Evolutionary conservation across 2,329 filamentous ascomycete genomes (phyloP), one percentile per base, ranked within the genome.

Genomic region (Lasiodiplodia hormozganensis): DNA sequence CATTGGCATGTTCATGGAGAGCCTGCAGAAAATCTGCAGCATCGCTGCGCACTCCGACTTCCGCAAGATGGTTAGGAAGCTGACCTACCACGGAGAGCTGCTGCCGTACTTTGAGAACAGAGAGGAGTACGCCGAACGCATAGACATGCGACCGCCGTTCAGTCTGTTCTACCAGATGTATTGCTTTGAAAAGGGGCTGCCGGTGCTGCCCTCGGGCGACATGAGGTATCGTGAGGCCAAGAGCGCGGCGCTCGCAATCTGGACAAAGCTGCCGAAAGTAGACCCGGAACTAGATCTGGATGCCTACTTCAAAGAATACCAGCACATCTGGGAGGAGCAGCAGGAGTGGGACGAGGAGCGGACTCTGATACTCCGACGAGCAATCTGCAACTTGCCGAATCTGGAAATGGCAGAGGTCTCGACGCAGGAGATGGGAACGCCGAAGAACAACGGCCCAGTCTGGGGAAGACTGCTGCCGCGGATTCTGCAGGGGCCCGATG

Each of bases 81-180:
- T 76, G 54, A 73, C 72, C n/a, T 72, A 75, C 62, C 72, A 71
- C 57, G 69, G 69, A 3, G 74, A 77, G 49, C 68, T 75, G n/a
- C 34, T 76, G 43, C 75, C 75, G 1, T 28, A 66, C 14, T 73
- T 67, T 34, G 43, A 47, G 16, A 58, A 54, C 36, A 23, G 51
- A n/a, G 69, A 58, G 11, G 6, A 68, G 54, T 68, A 57, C 57
- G 49, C 69, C 51, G 21, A 70, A 25, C 54, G 62, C 28, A 68
- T 67, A 53, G 68, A 68, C 66, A 60, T 69, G 38, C 68, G 54
- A 16, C 64, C 64, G 7, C 52, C 64, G 2, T 67, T 67, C 64
- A 43, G 60, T 16, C 66, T 66, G 28, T 69, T 66, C 52, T 67
- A 68, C 18, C 47, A 51, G n/a, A 62, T 69, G 73, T 47, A 70